phyloP scores from a whole-genome alignment of 805 yeast species.

The Candida palmyrensis region DNA sequence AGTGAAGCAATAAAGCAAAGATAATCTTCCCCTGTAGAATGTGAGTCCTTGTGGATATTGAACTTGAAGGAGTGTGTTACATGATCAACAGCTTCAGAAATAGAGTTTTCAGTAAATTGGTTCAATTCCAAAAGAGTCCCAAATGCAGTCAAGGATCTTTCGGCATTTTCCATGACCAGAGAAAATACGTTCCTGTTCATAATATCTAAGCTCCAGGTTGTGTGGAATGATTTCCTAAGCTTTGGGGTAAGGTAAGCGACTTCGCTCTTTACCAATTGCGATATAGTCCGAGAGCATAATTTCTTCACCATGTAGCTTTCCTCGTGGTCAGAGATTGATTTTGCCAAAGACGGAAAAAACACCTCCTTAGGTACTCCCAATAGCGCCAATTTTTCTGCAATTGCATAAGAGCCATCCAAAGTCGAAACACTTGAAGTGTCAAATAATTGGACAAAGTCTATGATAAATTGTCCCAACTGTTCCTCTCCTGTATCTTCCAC shows the following conservation, averaged over 20 bases:
- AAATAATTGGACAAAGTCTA: constrained; percentile 54
- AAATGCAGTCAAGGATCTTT: too few relatives aligned
- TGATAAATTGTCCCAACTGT: constrained; percentile 28
- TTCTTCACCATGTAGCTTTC: constrained; percentile 31
- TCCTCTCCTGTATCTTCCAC: constrained; percentile 6
- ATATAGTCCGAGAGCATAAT: too few relatives aligned
- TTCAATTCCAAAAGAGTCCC: too few relatives aligned
- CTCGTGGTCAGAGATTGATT: constrained; percentile 32
- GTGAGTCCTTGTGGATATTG: constrained; percentile 28
- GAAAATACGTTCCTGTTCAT: too few relatives aligned
- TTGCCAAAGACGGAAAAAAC: constrained; percentile 23
- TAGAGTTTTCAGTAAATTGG: background rate
- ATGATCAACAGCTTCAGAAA: background rate
- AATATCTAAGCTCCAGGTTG: too few relatives aligned
- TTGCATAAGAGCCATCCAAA: constrained; percentile 11
- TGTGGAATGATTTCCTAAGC: too few relatives aligned
- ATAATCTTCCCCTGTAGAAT: constrained; percentile 33
- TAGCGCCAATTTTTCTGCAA: constrained; percentile 12
- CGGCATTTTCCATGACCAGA: too few relatives aligned
- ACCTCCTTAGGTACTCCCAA: constrained; percentile 20
- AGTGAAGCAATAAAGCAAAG: constrained; percentile 4
- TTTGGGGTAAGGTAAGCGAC: too few relatives aligned
- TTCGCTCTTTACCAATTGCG: too few relatives aligned
- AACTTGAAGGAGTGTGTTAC: constrained; percentile 8
- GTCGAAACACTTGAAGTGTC: constrained; percentile 36